Evolutionary conservation across 2,329 filamentous ascomycete genomes (phyloP).

Genomic region (Scedosporium boydii): DNA sequence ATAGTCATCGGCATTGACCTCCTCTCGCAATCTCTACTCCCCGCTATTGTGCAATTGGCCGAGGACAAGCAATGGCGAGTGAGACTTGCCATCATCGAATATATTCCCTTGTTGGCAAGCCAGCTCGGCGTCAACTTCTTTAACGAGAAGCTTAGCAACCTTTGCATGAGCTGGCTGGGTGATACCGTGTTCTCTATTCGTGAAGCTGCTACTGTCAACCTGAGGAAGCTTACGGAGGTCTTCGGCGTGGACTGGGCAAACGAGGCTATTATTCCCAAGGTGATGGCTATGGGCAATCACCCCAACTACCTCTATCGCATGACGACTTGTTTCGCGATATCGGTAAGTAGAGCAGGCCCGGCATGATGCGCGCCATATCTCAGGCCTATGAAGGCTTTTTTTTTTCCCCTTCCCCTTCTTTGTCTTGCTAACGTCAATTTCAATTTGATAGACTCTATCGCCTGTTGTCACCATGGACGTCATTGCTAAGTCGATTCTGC

Average conservation of each 20-base stretch:
- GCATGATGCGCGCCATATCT: no score
- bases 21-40: conserved; percentile 89
- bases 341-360: conserved; percentile 51
- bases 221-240: conserved; percentile 97
- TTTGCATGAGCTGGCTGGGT: conserved; percentile 98
- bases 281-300: conserved; percentile 96
- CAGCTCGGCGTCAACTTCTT: conserved; percentile 97
- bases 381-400: neutral
- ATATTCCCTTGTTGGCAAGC: conserved; percentile 90
- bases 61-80: conserved; percentile 99
- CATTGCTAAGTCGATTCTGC: conserved; percentile 85
- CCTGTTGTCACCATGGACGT: conserved; percentile 89
- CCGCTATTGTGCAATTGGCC: conserved; percentile 92
- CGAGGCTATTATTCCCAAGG: conserved; percentile 95
- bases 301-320: conserved; percentile 99
- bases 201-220: conserved; percentile 91
- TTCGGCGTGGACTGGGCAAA: conserved; percentile 98
- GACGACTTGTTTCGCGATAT: conserved; percentile 99
- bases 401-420: conserved; percentile 10
- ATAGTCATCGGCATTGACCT: conserved; percentile 94
- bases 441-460: conserved; percentile 64
- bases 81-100: conserved; percentile 95
- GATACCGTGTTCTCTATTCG: conserved; percentile 98
- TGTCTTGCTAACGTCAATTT: conserved; percentile 16
- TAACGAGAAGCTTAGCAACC: conserved; percentile 86